These are phyloP conservation scores for Penicillium sp. DNA, from an alignment of 2,329 filamentous ascomycete genomes.

Conservation along the genomic window DNA sequence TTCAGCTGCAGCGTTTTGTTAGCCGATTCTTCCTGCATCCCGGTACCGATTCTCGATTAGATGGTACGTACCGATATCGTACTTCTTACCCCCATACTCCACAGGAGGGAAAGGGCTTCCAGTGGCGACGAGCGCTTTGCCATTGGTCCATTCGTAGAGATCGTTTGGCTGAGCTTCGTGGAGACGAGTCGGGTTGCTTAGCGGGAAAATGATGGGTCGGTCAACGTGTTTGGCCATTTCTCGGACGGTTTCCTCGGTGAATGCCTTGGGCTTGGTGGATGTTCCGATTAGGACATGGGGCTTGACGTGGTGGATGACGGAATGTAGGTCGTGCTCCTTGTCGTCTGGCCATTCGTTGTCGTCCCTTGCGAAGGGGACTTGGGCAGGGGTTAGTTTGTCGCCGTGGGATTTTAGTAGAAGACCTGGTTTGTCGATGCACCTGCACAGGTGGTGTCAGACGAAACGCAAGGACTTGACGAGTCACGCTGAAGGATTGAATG, in stretches of 20 bases:
- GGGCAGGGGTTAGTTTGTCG: slow-evolving; percentile 65
- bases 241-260: slow-evolving; percentile 71
- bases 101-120: slow-evolving; percentile 81
- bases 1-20: slow-evolving; percentile 57
- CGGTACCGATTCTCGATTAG: background rate
- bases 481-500: too few relatives aligned
- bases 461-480: background rate
- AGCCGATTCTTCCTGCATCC: background rate
- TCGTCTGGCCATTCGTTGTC: slow-evolving; percentile 64
- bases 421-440: slow-evolving; percentile 80
- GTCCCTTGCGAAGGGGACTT: slow-evolving; percentile 67
- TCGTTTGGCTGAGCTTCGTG: slow-evolving; percentile 81
- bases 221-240: slow-evolving; percentile 75
- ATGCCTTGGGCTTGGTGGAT: slow-evolving; percentile 74
- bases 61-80: slow-evolving; percentile 53
- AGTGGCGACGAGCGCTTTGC: slow-evolving; percentile 76
- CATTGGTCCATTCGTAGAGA: slow-evolving; percentile 75
- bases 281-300: slow-evolving; percentile 84
- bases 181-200: slow-evolving; percentile 81
- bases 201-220: slow-evolving; percentile 75
- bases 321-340: slow-evolving; percentile 60
- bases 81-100: slow-evolving; percentile 56
- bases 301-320: slow-evolving; percentile 69
- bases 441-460: background rate
- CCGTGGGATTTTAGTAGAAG: slow-evolving; percentile 67